Evolutionary conservation across 305 asterid species (phyloP).

Genomic region (Fraxinus sp.): DNA sequence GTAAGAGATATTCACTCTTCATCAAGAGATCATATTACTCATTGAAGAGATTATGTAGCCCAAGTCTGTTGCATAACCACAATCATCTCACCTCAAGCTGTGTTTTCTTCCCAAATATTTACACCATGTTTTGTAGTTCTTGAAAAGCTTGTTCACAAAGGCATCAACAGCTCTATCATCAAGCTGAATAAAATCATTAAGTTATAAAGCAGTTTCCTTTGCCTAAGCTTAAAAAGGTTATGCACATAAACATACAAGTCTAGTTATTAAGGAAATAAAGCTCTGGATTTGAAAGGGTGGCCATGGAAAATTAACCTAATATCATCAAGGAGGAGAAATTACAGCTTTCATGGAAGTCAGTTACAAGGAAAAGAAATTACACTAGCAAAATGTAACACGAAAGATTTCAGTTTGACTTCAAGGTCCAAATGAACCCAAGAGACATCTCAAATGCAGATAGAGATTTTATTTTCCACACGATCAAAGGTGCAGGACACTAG

Average conservation of each 20-base stretch:
- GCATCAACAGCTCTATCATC: conserved; percentile 97
- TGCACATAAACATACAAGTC: conserved; percentile 9
- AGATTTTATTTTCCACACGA: conserved; percentile 14
- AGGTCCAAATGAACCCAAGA: conserved; percentile 16
- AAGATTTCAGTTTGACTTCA: conserved; percentile 7
- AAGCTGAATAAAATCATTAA: conserved; percentile 50
- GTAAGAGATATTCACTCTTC: conserved; percentile 16
- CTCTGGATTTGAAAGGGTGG: conserved; percentile 4
- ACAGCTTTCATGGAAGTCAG: conserved; percentile 6
- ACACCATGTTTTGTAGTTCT: conserved; percentile 99
- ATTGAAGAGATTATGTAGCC: conserved; percentile 4
- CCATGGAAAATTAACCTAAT: not conserved
- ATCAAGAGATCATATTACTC: conserved; percentile 18
- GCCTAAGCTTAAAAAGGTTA: conserved; percentile 11
- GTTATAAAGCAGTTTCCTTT: conserved; percentile 22
- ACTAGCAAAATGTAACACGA: conserved; percentile 3
- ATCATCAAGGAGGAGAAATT: conserved; percentile 12
- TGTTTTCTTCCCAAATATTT: conserved; percentile 91
- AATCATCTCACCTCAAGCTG: conserved; percentile 74
- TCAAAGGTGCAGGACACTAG: conserved; percentile 11
- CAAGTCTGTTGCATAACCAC: conserved; percentile 12
- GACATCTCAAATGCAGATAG: conserved; percentile 18
- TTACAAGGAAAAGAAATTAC: conserved; percentile 1
- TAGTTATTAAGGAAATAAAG: not conserved
- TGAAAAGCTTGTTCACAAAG: conserved; percentile 86